Evolutionary conservation across 2,329 filamentous ascomycete genomes (phyloP), one percentile per base, ranked within the genome.

Genomic region (Xenoacremonium recifei): DNA sequence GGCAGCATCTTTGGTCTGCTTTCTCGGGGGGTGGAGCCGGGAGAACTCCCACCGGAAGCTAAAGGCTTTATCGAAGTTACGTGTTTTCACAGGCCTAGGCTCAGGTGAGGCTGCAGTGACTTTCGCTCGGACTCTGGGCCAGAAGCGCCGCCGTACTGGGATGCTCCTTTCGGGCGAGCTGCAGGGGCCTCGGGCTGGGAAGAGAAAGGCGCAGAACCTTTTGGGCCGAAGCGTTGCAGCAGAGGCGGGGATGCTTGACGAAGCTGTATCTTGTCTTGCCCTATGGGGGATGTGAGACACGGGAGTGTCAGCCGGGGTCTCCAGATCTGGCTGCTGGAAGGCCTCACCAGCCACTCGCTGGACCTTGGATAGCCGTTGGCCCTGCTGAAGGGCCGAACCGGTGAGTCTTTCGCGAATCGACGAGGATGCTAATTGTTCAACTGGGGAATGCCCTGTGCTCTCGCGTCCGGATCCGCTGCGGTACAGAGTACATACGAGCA

Each of bases 231-330:
- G 9, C 23, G 23, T 27, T 7, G 23, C 23, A 27, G 23, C 13
- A 13, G 9, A 13, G 18, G 15, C 32, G 15, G 15, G 15, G 16
- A 20, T 10, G 34, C 37, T 45, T 37, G 11, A 33, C 33, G 35
- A 34, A 44, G 39, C 35, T n/a, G n/a, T n/a, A n/a, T n/a, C 30
- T 18, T 39, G 42, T 21, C 32, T 35, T 35, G 32, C 32, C 18
- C n/a, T 21, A 35, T 35, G 33, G 18, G 6, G 18, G 33, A 16
- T 16, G 55, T 58, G 55, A 58, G 55, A 58, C 55, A 58, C 55
- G 55, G 55, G 55, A 58, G 55, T 58, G 55, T 58, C 55, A 58
- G 54, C 55, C 29, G 46, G 53, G 55, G 47, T 54, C 43, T 48
- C n/a, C 34, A 58, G 48, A 57, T 57, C 53, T 42, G 41, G 35